Evolutionary conservation across 441 rosid genomes (phyloP).

Genomic region (Hura crepitans): DNA sequence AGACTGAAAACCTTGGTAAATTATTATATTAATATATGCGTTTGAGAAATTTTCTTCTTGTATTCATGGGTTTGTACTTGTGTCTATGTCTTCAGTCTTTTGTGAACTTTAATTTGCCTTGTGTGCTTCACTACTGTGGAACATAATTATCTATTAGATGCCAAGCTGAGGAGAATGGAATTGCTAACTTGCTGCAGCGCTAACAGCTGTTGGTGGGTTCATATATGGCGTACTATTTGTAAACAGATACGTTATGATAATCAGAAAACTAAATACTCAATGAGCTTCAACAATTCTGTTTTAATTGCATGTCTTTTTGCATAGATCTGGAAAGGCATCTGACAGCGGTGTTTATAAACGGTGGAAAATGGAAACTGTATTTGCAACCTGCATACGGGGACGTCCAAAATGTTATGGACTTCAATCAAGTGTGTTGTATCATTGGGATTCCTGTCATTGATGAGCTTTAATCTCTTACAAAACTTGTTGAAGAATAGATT

Average conservation of each 20-base stretch:
- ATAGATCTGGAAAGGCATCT: neutral
- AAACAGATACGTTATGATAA: neutral
- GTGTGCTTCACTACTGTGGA: neutral
- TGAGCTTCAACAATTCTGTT: neutral
- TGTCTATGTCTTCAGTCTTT: neutral
- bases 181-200: neutral
- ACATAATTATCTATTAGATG: neutral
- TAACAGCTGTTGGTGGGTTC: conserved; percentile 6
- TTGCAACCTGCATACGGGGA: neutral
- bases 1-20: neutral
- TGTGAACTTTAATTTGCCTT: neutral
- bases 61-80: neutral
- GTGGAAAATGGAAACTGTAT: neutral
- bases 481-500: conserved; percentile 13
- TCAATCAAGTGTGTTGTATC: neutral
- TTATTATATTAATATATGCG: too few species aligned
- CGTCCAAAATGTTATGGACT: conserved; percentile 1
- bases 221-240: neutral
- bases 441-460: neutral
- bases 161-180: neutral
- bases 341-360: neutral
- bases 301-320: neutral
- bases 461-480: conserved; percentile 1
- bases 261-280: conserved; percentile 1
- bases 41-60: neutral